Evolutionary conservation across 139 green algal species (phyloP).

Genomic region (Chlorella sorokiniana): DNA sequence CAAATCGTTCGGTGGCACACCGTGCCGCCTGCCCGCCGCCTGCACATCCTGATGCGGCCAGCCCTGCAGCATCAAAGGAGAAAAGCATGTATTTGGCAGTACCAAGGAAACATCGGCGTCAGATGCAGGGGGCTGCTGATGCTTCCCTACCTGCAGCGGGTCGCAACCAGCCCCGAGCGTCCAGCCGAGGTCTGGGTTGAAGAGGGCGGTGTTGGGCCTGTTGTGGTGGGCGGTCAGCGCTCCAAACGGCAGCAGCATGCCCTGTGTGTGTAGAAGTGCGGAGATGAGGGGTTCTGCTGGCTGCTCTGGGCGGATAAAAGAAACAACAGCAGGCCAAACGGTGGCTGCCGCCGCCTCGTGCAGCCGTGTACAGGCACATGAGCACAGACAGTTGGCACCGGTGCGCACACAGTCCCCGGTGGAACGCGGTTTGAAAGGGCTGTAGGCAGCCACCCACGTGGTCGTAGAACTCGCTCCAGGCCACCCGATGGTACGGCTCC

Average conservation of each 20-base stretch:
- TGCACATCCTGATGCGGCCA: neutral
- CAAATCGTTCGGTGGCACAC: neutral
- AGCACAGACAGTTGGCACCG: no score
- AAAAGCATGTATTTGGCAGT: no score
- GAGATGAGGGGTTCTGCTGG: no score
- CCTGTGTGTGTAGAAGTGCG: neutral
- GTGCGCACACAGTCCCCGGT: no score
- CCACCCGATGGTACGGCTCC: conserved; percentile 7
- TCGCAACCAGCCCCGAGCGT: neutral
- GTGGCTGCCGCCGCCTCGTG: no score
- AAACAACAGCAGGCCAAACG: no score
- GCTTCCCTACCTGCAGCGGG: neutral
- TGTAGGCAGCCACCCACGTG: no score
- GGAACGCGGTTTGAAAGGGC: no score
- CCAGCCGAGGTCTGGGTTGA: neutral
- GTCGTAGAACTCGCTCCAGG: neutral
- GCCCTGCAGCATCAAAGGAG: neutral
- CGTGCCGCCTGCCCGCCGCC: neutral
- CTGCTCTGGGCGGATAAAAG: no score
- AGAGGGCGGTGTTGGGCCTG: neutral
- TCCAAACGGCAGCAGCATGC: neutral
- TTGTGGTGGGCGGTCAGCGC: neutral
- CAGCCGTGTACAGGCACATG: no score
- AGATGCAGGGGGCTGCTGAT: neutral
- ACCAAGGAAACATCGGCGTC: neutral